Evolutionary conservation across 768 basidiomycete species (phyloP).

Genomic region (Tricholoma terreum): DNA sequence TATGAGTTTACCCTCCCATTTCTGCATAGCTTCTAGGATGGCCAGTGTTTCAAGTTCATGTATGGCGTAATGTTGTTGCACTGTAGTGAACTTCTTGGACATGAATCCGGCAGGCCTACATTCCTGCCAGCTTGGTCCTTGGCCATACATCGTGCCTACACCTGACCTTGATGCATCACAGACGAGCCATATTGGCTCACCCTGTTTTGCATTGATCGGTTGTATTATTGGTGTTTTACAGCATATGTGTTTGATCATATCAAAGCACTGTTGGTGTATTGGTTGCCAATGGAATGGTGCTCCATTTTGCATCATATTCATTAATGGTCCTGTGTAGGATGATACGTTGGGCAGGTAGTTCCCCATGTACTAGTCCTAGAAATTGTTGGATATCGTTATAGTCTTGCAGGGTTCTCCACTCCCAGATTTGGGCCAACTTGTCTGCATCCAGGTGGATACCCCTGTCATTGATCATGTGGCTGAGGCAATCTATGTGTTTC

Average conservation of each 20-base stretch:
- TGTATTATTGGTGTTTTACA: neutral
- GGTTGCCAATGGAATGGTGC: slow-evolving; percentile 25
- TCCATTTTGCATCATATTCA: slow-evolving; percentile 20
- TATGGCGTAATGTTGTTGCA: slow-evolving; percentile 14
- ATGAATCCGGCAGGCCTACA: no score
- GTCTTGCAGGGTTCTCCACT: slow-evolving; percentile 25
- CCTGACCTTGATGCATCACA: neutral
- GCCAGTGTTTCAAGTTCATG: slow-evolving; percentile 15
- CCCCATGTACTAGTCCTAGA: slow-evolving; percentile 29
- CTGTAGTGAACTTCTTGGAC: slow-evolving; percentile 4
- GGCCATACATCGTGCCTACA: neutral
- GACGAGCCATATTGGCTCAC: neutral
- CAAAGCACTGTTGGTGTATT: slow-evolving; percentile 22
- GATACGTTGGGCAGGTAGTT: slow-evolving; percentile 30
- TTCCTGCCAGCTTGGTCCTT: no score
- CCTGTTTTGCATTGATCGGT: neutral
- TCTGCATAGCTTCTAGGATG: slow-evolving; percentile 16
- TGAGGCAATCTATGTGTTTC: slow-evolving; percentile 25
- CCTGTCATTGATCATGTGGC: slow-evolving; percentile 29
- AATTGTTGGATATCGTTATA: slow-evolving; percentile 29
- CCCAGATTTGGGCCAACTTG: slow-evolving; percentile 25
- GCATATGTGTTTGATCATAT: slow-evolving; percentile 16
- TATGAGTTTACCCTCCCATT: slow-evolving; percentile 27
- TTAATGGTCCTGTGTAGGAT: slow-evolving; percentile 21
- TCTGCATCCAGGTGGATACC: slow-evolving; percentile 28